Conservation (phyloP, 306 rosid species). For the Ormosia semicastrata region DNA sequence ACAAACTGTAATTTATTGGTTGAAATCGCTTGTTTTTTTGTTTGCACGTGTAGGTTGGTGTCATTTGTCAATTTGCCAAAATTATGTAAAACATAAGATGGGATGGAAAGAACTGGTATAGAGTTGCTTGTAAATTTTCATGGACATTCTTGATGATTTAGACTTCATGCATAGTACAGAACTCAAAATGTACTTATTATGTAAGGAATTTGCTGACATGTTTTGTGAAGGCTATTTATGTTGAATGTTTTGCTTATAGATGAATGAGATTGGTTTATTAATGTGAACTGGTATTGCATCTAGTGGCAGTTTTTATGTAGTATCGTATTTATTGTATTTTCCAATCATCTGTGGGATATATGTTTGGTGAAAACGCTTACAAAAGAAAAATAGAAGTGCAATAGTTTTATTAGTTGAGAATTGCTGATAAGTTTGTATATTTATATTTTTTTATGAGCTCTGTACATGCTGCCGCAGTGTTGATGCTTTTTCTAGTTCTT, state of each 20-base stretch:
- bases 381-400: too few relatives aligned
- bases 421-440: too few relatives aligned
- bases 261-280: background rate
- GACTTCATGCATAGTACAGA: background rate
- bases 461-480: background rate
- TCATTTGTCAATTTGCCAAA: background rate
- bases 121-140: background rate
- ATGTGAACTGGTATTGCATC: too few relatives aligned
- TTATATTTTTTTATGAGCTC: too few relatives aligned
- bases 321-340: background rate
- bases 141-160: background rate
- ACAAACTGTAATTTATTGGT: background rate
- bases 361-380: too few relatives aligned
- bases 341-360: too few relatives aligned
- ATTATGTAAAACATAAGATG: background rate
- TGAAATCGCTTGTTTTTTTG: background rate
- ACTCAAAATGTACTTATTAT: background rate
- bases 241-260: background rate
- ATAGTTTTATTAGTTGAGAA: too few relatives aligned
- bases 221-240: background rate
- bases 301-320: background rate
- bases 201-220: too few relatives aligned
- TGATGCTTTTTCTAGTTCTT: background rate
- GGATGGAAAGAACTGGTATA: background rate
- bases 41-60: background rate